Percentiles rank a stretch among this genome's conserved stretches.
phyloP scores from a whole-genome alignment of 768 basidiomycete genomes.

The Clitopilus hobsonii region DNA sequence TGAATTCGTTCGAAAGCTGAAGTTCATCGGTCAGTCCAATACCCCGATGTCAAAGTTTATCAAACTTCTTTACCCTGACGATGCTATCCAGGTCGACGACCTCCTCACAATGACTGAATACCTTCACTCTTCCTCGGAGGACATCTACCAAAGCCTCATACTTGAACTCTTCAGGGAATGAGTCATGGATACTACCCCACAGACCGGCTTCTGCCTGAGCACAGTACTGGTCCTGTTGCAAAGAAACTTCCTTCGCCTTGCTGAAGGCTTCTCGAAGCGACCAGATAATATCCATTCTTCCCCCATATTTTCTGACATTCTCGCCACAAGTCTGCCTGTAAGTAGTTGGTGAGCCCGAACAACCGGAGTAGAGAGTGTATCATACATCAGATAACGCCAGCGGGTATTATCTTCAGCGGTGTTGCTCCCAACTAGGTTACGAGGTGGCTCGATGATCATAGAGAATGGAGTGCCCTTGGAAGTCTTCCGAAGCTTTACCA shows the following conservation, averaged over 20 bases:
- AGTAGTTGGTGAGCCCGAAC: background rate
- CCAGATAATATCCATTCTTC: conserved; percentile 78
- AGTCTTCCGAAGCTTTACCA: conserved; percentile 81
- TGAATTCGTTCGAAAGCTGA: conserved; percentile 86
- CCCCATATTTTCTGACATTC: conserved; percentile 40
- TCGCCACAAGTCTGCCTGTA: conserved; percentile 62
- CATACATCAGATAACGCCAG: conserved; percentile 83
- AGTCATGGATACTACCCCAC: conserved; percentile 30
- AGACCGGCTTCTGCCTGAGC: conserved; percentile 47
- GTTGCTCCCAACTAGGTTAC: conserved; percentile 45
- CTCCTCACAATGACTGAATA: conserved; percentile 67
- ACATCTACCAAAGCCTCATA: conserved; percentile 83
- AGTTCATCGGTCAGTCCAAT: no score
- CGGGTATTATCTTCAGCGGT: conserved; percentile 39
- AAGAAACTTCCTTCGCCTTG: conserved; percentile 63
- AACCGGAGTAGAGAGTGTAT: conserved; percentile 1
- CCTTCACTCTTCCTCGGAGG: conserved; percentile 83
- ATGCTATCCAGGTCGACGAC: conserved; percentile 69
- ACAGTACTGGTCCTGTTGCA: conserved; percentile 71
- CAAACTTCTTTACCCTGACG: conserved; percentile 48
- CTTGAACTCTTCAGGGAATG: conserved; percentile 68
- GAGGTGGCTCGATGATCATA: conserved; percentile 84
- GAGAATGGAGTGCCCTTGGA: conserved; percentile 69
- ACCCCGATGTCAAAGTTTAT: no score
- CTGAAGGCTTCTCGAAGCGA: conserved; percentile 76